Evolutionary conservation across 495 filamentous ascomycete genomes (phyloP), one percentile per base, ranked within the genome.

Genomic region (Penicillium pulvis): DNA sequence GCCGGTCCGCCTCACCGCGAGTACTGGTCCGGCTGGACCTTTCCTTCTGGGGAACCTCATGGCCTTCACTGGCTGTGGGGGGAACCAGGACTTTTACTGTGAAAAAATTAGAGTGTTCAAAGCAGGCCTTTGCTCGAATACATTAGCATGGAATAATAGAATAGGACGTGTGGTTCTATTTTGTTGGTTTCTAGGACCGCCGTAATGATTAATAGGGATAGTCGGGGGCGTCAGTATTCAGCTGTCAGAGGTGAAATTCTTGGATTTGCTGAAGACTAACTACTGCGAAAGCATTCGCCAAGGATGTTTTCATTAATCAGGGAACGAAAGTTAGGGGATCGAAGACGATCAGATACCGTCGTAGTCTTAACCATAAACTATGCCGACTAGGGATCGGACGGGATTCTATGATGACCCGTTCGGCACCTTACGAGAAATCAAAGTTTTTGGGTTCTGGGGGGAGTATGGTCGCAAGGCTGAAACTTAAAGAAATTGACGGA

Each of bases 291-390:
- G 82, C 81, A 85, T 61, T 85, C 80, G 80, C 82, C 81, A 87
- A 87, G 81, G 81, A 86, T 85, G 81, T 86, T 87, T 86, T 86
- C 81, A 85, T 85, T 85, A 85, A 85, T 86, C 82, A 86, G 82
- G 80, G 80, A 87, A 87, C 81, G 82, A 86, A 87, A 86, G 83
- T 86, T 87, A 86, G 82, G 80, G 82, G 82, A 86, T 87, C 81
- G 82, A 87, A 86, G 82, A 86, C 82, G 81, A 87, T 85, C 79
- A 87, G 83, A 87, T 87, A 87, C 82, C 82, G 82, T 87, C 81
- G 82, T 86, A 86, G 84, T 86, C 82, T 86, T 87, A 86, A 86
- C 82, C 81, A 85, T 86, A 85, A 86, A 85, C 82, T 85, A 86
- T 85, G 81, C 82, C 82, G 79, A 85, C 83, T 85, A 86, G 82